These are phyloP conservation scores for Penicillium glabrum DNA, from an alignment of 2,329 filamentous ascomycete species.

Conservation along the genomic window DNA sequence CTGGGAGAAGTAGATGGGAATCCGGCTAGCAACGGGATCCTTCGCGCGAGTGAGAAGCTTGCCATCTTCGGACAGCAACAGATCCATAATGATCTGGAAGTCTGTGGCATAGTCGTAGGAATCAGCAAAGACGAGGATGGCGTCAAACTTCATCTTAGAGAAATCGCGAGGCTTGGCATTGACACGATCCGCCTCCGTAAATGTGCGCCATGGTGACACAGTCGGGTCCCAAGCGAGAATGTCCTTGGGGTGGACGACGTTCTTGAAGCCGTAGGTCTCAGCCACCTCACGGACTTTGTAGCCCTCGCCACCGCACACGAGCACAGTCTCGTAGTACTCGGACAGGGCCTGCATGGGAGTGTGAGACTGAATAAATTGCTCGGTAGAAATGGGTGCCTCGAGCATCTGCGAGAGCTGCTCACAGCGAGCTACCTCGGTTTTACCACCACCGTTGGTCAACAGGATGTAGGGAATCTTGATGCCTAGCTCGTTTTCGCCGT, in stretches of 20 bases:
- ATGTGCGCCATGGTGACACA: constrained; percentile 67
- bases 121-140: constrained; percentile 74
- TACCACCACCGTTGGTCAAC: constrained; percentile 72
- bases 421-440: constrained; percentile 65
- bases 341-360: constrained; percentile 74
- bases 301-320: constrained; percentile 73
- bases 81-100: constrained; percentile 74
- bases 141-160: constrained; percentile 68
- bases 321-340: constrained; percentile 74
- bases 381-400: constrained; percentile 62
- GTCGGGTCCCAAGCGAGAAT: constrained; percentile 68
- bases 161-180: constrained; percentile 71
- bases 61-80: constrained; percentile 68
- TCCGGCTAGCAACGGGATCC: constrained; percentile 64
- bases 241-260: constrained; percentile 72
- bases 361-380: constrained; percentile 77
- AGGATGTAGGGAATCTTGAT: constrained; percentile 78
- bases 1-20: constrained; percentile 73
- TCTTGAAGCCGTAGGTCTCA: constrained; percentile 71
- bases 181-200: constrained; percentile 66
- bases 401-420: constrained; percentile 68
- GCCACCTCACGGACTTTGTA: constrained; percentile 73
- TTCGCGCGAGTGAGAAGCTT: constrained; percentile 64
- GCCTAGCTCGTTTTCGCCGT: constrained; percentile 73
- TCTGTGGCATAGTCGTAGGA: constrained; percentile 73